Evolutionary conservation across 2,329 filamentous ascomycete genomes (phyloP).

Genomic region (Cytospora mali): DNA sequence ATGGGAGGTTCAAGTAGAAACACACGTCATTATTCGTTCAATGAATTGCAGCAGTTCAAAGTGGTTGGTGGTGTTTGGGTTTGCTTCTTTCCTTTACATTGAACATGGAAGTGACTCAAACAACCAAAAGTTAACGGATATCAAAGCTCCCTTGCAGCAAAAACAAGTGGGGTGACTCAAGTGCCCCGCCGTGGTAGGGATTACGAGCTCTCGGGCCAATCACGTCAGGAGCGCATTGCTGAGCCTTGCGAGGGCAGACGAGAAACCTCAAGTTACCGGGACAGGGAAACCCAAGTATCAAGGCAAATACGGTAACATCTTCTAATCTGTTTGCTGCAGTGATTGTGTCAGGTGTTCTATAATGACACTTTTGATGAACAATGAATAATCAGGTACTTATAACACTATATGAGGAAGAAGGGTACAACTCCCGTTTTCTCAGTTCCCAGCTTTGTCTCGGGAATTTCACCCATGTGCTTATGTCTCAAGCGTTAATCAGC

Average conservation of each 20-base stretch:
- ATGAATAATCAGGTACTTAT: too few species aligned
- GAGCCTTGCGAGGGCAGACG: slow-evolving; percentile 2
- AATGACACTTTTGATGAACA: too few species aligned
- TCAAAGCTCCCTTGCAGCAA: slow-evolving; percentile 13
- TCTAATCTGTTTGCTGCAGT: too few species aligned
- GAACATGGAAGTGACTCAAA: slow-evolving; percentile 17
- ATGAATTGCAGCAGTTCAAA: background rate
- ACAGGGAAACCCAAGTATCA: background rate
- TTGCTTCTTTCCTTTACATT: background rate
- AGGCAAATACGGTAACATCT: too few species aligned
- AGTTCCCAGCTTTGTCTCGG: too few species aligned
- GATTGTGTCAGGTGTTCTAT: too few species aligned
- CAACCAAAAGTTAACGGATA: too few species aligned
- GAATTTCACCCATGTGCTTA: background rate
- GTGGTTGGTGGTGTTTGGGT: background rate
- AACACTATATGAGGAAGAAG: too few species aligned
- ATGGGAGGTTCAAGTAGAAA: slow-evolving; percentile 1
- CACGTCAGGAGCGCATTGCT: slow-evolving; percentile 12
- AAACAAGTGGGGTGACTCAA: slow-evolving; percentile 14
- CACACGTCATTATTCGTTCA: slow-evolving; percentile 8
- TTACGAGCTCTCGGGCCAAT: slow-evolving; percentile 3
- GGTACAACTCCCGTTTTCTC: too few species aligned
- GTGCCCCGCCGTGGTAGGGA: slow-evolving; percentile 14
- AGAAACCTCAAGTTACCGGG: background rate
- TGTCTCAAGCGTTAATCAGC: background rate